Percentiles rank a stretch among this genome's conserved stretches.
phyloP scores from a whole-genome alignment of 2,329 filamentous ascomycete genomes.

The Huntiella decipiens region DNA sequence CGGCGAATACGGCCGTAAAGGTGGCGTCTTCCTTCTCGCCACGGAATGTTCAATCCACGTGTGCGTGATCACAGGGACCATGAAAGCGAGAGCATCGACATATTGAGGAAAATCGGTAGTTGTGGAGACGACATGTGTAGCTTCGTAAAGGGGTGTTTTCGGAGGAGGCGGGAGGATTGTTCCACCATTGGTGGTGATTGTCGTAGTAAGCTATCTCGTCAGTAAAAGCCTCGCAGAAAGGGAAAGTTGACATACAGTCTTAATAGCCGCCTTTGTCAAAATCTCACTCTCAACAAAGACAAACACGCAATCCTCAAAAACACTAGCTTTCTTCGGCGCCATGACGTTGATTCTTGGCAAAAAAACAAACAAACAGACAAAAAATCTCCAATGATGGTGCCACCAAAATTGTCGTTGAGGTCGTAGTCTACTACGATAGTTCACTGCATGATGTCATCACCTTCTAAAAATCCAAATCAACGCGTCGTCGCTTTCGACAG shows the following conservation, averaged over 20 bases:
- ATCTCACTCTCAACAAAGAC: conserved; percentile 26
- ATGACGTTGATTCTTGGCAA: too few relatives aligned
- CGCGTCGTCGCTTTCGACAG: too few relatives aligned
- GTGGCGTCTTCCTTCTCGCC: conserved; percentile 48
- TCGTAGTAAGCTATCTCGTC: conserved; percentile 21
- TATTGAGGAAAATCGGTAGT: conserved; percentile 90
- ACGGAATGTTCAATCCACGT: conserved; percentile 62
- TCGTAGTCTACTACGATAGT: too few relatives aligned
- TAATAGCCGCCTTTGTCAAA: conserved; percentile 23
- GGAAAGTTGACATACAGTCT: conserved; percentile 19
- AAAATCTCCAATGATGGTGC: too few relatives aligned
- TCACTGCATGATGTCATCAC: too few relatives aligned
- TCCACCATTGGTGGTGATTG: conserved; percentile 31
- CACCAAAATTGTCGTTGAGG: too few relatives aligned
- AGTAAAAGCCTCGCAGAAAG: background rate
- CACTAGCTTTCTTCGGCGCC: conserved; percentile 14
- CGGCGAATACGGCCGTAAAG: conserved; percentile 70
- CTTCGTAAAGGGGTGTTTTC: conserved; percentile 19
- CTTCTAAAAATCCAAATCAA: too few relatives aligned
- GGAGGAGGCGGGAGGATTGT: conserved; percentile 16
- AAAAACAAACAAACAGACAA: too few relatives aligned
- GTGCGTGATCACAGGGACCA: conserved; percentile 70
- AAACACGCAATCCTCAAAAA: conserved; percentile 26
- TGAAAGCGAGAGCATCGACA: conserved; percentile 48
- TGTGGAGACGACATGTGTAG: conserved; percentile 42